phyloP scores from a whole-genome alignment of 139 green algal species.

The Tetratostichococcus sp. region DNA sequence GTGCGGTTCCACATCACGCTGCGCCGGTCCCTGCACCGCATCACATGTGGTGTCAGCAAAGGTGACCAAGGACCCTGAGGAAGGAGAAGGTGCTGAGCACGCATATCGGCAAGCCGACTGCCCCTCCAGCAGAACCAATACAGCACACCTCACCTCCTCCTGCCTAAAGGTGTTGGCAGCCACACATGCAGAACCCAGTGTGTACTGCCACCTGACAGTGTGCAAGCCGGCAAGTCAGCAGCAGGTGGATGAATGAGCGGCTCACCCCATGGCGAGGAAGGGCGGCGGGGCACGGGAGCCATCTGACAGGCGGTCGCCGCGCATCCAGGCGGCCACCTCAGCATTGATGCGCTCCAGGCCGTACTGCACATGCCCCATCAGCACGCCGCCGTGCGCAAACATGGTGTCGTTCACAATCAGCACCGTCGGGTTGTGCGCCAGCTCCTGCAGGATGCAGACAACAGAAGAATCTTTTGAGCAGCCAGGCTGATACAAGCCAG shows the following conservation, averaged over 20 bases:
- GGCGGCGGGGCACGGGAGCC: constrained; percentile 55
- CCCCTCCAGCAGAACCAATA: too few species aligned
- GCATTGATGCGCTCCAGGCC: constrained; percentile 78
- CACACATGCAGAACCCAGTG: too few species aligned
- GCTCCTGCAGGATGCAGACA: constrained; percentile 31
- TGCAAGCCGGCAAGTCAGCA: too few species aligned
- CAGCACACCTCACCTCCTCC: too few species aligned
- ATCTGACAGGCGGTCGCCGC: constrained; percentile 43
- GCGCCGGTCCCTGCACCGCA: constrained; percentile 47
- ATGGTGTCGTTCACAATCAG: constrained; percentile 88
- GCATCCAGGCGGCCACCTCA: constrained; percentile 88
- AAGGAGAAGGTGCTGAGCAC: too few species aligned
- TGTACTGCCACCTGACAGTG: too few species aligned
- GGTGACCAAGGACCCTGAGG: too few species aligned
- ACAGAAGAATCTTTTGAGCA: background rate
- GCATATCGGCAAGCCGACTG: too few species aligned
- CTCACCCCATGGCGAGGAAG: constrained; percentile 84
- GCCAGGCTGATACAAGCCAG: too few species aligned
- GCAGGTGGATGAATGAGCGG: background rate
- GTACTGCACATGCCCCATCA: constrained; percentile 82
- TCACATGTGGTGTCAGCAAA: too few species aligned
- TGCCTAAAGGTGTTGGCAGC: too few species aligned
- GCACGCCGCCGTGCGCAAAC: constrained; percentile 86
- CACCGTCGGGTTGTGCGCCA: constrained; percentile 84
- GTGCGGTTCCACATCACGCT: constrained; percentile 88